Evolutionary conservation across 257 asterid genomes (phyloP).

Genomic region (Orobanche coerulescens): DNA sequence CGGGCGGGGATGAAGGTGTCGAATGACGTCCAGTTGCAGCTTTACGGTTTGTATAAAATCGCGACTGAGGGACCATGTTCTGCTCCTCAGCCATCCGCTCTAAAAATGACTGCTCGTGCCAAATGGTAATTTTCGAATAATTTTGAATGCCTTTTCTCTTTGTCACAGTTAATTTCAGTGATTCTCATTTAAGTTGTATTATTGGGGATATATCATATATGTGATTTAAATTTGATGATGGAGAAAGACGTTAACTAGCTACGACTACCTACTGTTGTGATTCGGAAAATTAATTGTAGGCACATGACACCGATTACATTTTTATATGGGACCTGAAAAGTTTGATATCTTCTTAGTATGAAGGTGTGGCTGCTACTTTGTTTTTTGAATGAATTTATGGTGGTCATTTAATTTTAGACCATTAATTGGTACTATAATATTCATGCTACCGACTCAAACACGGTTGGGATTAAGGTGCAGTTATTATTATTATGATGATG

Average conservation of each 20-base stretch:
- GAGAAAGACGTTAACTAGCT: not conserved
- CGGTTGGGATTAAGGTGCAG: too few relatives aligned
- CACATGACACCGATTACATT: not conserved
- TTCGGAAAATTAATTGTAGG: not conserved
- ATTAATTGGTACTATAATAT: too few relatives aligned
- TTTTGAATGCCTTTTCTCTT: not conserved
- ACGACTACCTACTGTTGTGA: not conserved
- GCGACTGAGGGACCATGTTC: conserved; percentile 94
- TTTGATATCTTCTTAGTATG: too few relatives aligned
- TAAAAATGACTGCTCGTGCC: conserved; percentile 95
- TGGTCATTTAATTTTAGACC: too few relatives aligned
- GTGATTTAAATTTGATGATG: conserved; percentile 8
- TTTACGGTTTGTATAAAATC: conserved; percentile 82
- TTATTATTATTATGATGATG: too few relatives aligned
- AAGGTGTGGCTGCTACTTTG: too few relatives aligned
- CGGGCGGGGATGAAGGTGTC: conserved; percentile 59
- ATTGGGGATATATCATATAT: too few relatives aligned
- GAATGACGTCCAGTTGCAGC: conserved; percentile 81
- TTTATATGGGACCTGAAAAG: not conserved
- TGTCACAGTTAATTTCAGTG: not conserved
- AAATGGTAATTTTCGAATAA: conserved; percentile 51
- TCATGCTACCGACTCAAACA: too few relatives aligned
- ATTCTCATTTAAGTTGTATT: not conserved
- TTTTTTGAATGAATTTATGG: too few relatives aligned
- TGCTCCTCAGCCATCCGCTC: conserved; percentile 82